A percentile compares a stretch with the other conserved stretches of the same genome.
phyloP scores from a whole-genome alignment of 2,329 filamentous ascomycete species.

The Colletotrichum costaricense region DNA sequence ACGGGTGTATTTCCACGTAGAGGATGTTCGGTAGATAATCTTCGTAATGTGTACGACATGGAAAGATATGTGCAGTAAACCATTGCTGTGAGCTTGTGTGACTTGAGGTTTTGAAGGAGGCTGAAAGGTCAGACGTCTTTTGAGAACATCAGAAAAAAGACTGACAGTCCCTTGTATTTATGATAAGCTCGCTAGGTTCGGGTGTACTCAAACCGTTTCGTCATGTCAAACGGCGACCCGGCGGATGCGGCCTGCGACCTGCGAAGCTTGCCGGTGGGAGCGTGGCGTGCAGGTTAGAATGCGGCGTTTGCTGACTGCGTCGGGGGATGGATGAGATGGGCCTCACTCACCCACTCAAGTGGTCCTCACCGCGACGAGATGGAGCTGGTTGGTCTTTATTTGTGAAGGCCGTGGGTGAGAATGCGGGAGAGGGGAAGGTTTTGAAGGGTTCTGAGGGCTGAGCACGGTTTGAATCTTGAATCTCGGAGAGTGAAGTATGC shows the following conservation, averaged over 20 bases:
- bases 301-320: neutral
- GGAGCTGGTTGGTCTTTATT: neutral
- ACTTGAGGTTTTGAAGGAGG: neutral
- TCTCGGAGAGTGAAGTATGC: neutral
- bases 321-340: neutral
- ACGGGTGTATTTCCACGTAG: neutral
- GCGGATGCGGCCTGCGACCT: neutral
- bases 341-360: too few species aligned
- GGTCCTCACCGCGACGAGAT: too few species aligned
- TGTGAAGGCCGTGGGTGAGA: too few species aligned
- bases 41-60: slow-evolving; percentile 30
- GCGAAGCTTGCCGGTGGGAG: neutral
- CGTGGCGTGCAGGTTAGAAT: neutral
- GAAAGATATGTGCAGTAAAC: neutral
- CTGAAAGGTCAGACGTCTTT: too few species aligned
- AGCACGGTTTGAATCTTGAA: neutral
- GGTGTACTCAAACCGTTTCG: neutral
- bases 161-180: too few species aligned
- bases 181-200: neutral
- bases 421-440: neutral
- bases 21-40: slow-evolving; percentile 20
- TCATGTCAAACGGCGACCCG: neutral
- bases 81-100: neutral
- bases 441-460: neutral
- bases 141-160: too few species aligned